Conservation (phyloP, 2,329 filamentous ascomycete species). For the Cladophialophora exuberans region DNA sequence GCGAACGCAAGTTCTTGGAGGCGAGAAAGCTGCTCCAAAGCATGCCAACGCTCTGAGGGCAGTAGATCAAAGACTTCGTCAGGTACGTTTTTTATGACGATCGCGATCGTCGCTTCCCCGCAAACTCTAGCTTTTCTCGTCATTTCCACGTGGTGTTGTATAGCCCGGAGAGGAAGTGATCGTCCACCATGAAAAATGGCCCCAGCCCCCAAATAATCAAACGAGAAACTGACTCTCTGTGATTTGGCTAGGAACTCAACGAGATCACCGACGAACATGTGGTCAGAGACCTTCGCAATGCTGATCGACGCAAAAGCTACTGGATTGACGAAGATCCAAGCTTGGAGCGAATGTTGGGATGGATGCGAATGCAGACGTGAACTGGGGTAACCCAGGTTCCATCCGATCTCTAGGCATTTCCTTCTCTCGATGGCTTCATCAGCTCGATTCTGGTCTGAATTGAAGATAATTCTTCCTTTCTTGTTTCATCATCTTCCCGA, state of each 20-base stretch:
- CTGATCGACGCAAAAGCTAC: slow-evolving; percentile 60
- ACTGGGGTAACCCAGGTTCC: not conserved
- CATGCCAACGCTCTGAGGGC: slow-evolving; percentile 54
- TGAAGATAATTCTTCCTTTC: no score
- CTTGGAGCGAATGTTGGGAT: slow-evolving; percentile 53
- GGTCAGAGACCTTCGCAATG: slow-evolving; percentile 57
- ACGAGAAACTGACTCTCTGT: not conserved
- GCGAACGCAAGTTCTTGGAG: slow-evolving; percentile 55
- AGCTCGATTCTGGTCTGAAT: no score
- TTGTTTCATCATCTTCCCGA: no score
- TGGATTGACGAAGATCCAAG: slow-evolving; percentile 66
- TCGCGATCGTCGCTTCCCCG: slow-evolving; percentile 14
- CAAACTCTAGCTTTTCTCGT: not conserved
- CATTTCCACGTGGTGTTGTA: slow-evolving; percentile 20
- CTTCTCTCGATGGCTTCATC: no score
- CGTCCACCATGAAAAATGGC: slow-evolving; percentile 10
- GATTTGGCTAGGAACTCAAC: slow-evolving; percentile 55
- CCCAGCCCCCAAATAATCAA: not conserved
- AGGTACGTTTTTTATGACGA: slow-evolving; percentile 43
- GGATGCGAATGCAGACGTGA: slow-evolving; percentile 45
- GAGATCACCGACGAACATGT: slow-evolving; percentile 62
- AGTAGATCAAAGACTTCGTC: slow-evolving; percentile 52
- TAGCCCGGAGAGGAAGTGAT: slow-evolving; percentile 26
- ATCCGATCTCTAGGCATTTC: not conserved
- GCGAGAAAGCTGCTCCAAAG: slow-evolving; percentile 51